Evolutionary conservation across 495 filamentous ascomycete species (phyloP).

Genomic region (Lasiosphaeria hispida): DNA sequence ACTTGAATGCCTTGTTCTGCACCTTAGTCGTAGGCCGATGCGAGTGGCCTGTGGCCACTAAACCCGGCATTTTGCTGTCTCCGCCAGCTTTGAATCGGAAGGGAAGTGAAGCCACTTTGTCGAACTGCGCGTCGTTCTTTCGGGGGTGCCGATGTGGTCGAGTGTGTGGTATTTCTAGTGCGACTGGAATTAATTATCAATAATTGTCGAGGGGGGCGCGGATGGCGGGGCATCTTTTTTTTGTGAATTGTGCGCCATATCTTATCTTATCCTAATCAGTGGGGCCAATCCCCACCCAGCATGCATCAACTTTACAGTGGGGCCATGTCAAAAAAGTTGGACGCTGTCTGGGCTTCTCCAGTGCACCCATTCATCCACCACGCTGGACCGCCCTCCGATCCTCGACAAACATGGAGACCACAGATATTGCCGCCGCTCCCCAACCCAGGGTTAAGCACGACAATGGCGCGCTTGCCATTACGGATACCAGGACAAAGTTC

Average conservation of each 20-base stretch:
- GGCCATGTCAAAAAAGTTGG: conserved; percentile 5
- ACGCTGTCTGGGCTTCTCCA: neutral
- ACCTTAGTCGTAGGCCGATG: conserved; percentile 89
- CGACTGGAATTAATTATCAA: neutral
- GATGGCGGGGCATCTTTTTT: conserved; percentile 35
- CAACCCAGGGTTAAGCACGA: conserved; percentile 22
- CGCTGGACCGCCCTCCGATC: neutral
- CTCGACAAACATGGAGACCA: conserved; percentile 24
- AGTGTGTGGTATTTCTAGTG: neutral
- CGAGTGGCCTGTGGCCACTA: conserved; percentile 62
- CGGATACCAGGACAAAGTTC: conserved; percentile 44
- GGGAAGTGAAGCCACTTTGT: conserved; percentile 67
- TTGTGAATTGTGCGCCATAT: conserved; percentile 25
- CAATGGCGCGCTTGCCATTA: conserved; percentile 48
- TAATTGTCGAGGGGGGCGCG: conserved; percentile 17
- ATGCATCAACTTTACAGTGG: conserved; percentile 6
- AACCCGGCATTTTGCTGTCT: conserved; percentile 60
- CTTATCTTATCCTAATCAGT: neutral
- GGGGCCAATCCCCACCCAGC: neutral
- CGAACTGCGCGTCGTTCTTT: neutral
- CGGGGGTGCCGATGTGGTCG: conserved; percentile 1
- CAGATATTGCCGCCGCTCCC: conserved; percentile 20
- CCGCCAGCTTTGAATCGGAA: conserved; percentile 85
- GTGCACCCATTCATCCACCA: neutral
- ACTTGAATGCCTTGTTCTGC: conserved; percentile 85